Conservation (phyloP, 352 stramenopile genomes). For the Aphanomyces euteiches region DNA sequence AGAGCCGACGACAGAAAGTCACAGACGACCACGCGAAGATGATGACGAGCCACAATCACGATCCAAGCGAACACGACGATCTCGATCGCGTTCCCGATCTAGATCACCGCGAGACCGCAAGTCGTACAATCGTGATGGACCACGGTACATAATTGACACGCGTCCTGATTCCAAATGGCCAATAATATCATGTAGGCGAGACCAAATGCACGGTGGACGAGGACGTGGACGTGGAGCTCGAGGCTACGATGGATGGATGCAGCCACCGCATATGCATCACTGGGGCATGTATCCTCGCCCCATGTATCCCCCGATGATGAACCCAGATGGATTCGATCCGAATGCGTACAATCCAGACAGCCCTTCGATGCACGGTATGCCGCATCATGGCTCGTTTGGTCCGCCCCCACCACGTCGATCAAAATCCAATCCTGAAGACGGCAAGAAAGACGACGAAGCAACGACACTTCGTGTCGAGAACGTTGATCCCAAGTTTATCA, state of each 20-base stretch:
- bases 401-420: neutral
- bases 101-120: slow-evolving; percentile 4
- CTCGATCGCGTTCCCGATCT: slow-evolving; percentile 23
- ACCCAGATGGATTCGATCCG: slow-evolving; percentile 18
- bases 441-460: slow-evolving; percentile 19
- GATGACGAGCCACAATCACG: slow-evolving; percentile 1
- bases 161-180: too few species aligned
- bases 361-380: neutral
- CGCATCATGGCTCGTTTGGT: neutral
- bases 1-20: slow-evolving; percentile 1
- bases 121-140: slow-evolving; percentile 34
- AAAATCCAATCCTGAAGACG: neutral
- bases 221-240: neutral
- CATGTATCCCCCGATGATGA: slow-evolving; percentile 30
- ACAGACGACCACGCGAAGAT: slow-evolving; percentile 17
- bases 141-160: slow-evolving; percentile 15
- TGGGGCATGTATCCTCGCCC: slow-evolving; percentile 25
- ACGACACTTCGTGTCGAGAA: slow-evolving; percentile 75
- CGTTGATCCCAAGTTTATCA: slow-evolving; percentile 84
- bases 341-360: slow-evolving; percentile 21
- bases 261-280: slow-evolving; percentile 17
- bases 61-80: slow-evolving; percentile 19
- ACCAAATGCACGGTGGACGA: slow-evolving; percentile 26
- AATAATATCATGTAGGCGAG: neutral
- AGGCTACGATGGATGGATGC: slow-evolving; percentile 34